Evolutionary conservation across 306 rosid species (phyloP).

Genomic region (Cyamopsis tetragonoloba): DNA sequence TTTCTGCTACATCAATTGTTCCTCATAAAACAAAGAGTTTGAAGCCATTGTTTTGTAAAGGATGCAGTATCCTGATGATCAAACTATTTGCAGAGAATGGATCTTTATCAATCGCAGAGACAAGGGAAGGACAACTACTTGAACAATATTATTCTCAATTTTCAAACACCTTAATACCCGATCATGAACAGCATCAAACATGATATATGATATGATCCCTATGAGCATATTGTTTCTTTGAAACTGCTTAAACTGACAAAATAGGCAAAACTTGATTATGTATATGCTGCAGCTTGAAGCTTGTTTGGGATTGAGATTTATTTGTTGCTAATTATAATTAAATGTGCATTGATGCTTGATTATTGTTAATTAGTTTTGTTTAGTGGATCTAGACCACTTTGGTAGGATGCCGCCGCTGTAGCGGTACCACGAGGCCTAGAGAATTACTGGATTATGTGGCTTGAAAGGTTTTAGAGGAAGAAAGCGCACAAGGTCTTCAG

Average conservation of each 20-base stretch:
- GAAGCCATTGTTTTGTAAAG: background rate
- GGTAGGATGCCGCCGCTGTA: too few species aligned
- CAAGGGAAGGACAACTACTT: slow-evolving; percentile 22
- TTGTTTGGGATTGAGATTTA: too few species aligned
- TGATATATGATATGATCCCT: background rate
- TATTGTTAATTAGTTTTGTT: too few species aligned
- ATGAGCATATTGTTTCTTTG: background rate
- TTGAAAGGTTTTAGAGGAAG: too few species aligned
- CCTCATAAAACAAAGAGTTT: background rate
- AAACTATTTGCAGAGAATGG: slow-evolving; percentile 26
- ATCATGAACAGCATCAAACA: background rate
- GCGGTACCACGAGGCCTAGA: too few species aligned
- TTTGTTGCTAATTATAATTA: too few species aligned
- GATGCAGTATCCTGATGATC: background rate
- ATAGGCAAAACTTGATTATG: background rate
- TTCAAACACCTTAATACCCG: background rate
- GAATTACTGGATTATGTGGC: too few species aligned
- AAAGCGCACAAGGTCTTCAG: too few species aligned
- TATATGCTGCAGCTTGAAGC: too few species aligned
- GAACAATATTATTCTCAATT: slow-evolving; percentile 37
- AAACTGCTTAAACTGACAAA: background rate
- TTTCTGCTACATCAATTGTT: background rate
- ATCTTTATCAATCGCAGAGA: slow-evolving; percentile 9
- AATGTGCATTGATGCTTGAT: too few species aligned
- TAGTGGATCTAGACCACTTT: too few species aligned